Conservation (phyloP, 805 yeast genomes). For the Metschnikowia anglica region DNA sequence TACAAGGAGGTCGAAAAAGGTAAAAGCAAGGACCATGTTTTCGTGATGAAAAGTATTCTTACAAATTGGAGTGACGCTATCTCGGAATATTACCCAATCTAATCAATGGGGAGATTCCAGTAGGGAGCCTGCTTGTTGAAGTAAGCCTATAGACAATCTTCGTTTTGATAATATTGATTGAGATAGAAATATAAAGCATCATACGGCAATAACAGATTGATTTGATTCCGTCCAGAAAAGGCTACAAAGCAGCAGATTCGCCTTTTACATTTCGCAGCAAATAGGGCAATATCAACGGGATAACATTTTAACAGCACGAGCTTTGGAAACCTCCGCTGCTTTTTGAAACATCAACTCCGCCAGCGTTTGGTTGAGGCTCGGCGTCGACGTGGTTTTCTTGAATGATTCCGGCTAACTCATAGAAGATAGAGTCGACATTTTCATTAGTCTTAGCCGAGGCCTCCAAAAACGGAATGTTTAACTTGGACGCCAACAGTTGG, state of each 20-base stretch:
- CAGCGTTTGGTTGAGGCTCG: conserved; percentile 28
- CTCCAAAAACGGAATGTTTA: conserved; percentile 89
- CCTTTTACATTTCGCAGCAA: not conserved
- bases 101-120: too few relatives aligned
- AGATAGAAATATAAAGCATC: not conserved
- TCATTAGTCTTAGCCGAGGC: conserved; percentile 93
- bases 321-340: conserved; percentile 27
- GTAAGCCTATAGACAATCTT: not conserved
- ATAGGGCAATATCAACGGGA: not conserved
- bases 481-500: conserved; percentile 77
- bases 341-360: conserved; percentile 42
- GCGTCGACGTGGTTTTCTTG: conserved; percentile 68
- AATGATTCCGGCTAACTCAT: conserved; percentile 81
- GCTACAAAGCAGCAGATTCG: not conserved
- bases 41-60: too few relatives aligned
- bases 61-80: too few relatives aligned
- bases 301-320: conserved; percentile 38
- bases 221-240: not conserved
- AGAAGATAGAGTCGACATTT: conserved; percentile 89
- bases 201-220: not conserved
- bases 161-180: not conserved
- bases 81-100: too few relatives aligned
- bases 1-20: not conserved
- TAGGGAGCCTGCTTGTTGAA: too few relatives aligned
- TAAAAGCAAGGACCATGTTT: too few relatives aligned